phyloP scores from a whole-genome alignment of 176 grass and related monocot species.

The Oryza glumipatula region DNA sequence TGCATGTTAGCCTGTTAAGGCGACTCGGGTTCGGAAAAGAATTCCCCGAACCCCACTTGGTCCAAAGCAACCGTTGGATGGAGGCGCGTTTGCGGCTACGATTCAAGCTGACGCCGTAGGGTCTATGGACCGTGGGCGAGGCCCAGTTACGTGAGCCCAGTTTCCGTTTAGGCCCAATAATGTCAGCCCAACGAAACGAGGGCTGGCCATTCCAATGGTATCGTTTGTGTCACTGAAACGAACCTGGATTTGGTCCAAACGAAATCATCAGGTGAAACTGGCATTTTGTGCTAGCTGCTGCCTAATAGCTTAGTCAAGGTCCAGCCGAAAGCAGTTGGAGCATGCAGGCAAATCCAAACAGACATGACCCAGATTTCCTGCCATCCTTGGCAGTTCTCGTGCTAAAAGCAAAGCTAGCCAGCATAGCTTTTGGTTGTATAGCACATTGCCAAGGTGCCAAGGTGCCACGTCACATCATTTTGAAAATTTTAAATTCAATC shows the following conservation, averaged over 20 bases:
- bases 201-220: too few species aligned
- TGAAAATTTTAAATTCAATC: slow-evolving; percentile 4
- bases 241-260: background rate
- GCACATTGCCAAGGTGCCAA: background rate
- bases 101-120: too few species aligned
- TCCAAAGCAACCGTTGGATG: too few species aligned
- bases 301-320: background rate
- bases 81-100: too few species aligned
- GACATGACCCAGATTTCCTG: slow-evolving; percentile 19
- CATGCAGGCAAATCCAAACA: background rate
- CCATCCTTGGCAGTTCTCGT: background rate
- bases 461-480: background rate
- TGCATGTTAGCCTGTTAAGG: too few species aligned
- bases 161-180: too few species aligned
- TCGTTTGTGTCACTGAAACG: too few species aligned
- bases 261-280: background rate
- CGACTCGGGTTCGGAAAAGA: too few species aligned
- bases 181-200: too few species aligned
- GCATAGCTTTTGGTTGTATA: slow-evolving; percentile 4
- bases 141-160: too few species aligned
- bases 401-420: slow-evolving; percentile 19
- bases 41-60: too few species aligned
- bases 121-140: too few species aligned
- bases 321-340: slow-evolving; percentile 2
- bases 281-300: background rate